Conservation (phyloP, 2,329 filamentous ascomycete genomes). For the Verticillium albo-atrum region DNA sequence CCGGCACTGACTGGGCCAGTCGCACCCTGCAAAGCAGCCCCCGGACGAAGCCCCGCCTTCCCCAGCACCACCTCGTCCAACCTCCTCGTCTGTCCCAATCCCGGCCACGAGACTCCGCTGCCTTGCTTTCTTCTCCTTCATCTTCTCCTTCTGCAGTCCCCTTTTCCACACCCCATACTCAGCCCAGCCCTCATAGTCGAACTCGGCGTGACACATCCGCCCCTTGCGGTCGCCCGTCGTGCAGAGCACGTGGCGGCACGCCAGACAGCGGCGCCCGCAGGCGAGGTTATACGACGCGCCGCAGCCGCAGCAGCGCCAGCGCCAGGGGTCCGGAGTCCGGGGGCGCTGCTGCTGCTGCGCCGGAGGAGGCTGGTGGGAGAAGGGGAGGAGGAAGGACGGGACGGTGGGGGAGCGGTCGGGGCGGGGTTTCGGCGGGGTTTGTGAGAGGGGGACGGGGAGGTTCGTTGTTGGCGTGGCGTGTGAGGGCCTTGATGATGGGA, state of each 20-base stretch:
- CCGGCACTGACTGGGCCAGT: neutral
- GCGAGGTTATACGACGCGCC: constrained; percentile 17
- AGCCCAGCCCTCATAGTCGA: constrained; percentile 28
- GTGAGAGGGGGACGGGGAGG: neutral
- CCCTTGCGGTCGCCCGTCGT: neutral
- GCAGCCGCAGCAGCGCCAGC: constrained; percentile 29
- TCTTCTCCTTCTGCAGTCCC: neutral
- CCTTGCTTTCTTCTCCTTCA: too few relatives aligned
- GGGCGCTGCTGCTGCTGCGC: neutral
- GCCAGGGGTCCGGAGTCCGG: constrained; percentile 17
- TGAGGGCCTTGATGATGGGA: neutral
- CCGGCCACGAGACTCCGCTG: constrained; percentile 8
- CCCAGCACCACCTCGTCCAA: neutral
- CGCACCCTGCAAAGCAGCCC: neutral
- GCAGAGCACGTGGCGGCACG: constrained; percentile 18
- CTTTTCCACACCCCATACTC: constrained; percentile 23
- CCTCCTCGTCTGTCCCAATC: neutral
- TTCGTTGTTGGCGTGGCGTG: too few relatives aligned
- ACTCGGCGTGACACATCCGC: constrained; percentile 19
- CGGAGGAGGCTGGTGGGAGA: too few relatives aligned
- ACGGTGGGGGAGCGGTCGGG: neutral
- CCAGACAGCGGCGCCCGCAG: constrained; percentile 31
- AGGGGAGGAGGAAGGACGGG: neutral
- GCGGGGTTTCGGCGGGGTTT: neutral
- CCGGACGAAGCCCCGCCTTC: too few relatives aligned